phyloP scores from a whole-genome alignment of 2,329 filamentous ascomycete species.

The Ophiocordyceps camponoti-rufipedis region DNA sequence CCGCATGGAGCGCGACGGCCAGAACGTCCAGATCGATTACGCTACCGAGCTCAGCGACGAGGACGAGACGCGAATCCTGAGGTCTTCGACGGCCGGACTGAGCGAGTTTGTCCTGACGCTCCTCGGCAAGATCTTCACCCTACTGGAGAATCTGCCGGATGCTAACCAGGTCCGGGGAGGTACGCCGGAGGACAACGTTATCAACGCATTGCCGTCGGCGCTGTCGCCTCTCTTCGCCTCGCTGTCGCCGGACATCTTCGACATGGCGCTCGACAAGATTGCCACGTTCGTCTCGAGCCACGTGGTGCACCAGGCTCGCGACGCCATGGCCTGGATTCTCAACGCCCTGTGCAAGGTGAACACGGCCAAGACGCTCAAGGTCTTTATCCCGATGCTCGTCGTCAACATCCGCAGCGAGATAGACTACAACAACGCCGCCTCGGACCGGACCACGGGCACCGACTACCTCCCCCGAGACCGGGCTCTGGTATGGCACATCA shows the following conservation, averaged over 20 bases:
- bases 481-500: conserved; percentile 90
- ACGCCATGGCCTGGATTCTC: conserved; percentile 97
- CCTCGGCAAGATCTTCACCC: conserved; percentile 83
- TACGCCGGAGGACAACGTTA: conserved; percentile 90
- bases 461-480: conserved; percentile 87
- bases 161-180: conserved; percentile 72
- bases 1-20: conserved; percentile 75
- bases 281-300: conserved; percentile 82
- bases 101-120: conserved; percentile 84
- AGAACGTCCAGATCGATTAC: conserved; percentile 75
- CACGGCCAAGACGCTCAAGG: conserved; percentile 79
- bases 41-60: conserved; percentile 63
- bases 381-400: conserved; percentile 78
- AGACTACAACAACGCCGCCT: conserved; percentile 88
- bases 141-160: conserved; percentile 89
- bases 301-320: conserved; percentile 89
- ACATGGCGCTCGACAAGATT: conserved; percentile 80
- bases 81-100: conserved; percentile 87
- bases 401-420: conserved; percentile 91
- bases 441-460: conserved; percentile 78
- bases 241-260: conserved; percentile 82
- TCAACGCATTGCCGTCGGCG: conserved; percentile 84
- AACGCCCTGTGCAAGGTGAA: conserved; percentile 93
- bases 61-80: conserved; percentile 71
- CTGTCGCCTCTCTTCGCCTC: conserved; percentile 81